phyloP scores from a whole-genome alignment of 768 basidiomycete genomes.

The Trametes gibbosa region DNA sequence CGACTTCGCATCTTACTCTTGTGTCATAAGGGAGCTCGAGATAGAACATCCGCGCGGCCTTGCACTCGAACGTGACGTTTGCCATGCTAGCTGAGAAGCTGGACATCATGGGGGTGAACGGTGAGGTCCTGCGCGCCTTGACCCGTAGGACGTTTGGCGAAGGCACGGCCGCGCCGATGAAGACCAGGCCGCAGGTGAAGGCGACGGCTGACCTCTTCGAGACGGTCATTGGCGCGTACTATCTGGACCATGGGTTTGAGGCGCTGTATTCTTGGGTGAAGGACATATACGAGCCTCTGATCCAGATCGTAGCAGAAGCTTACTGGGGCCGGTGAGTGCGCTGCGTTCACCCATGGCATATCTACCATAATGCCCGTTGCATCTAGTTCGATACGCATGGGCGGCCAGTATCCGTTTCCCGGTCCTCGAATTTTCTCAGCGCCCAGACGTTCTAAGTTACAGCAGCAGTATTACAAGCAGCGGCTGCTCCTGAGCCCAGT shows the following conservation, averaged over 20 bases:
- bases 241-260: constrained; percentile 38
- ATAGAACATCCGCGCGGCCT: constrained; percentile 24
- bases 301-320: constrained; percentile 31
- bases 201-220: constrained; percentile 47
- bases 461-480: constrained; percentile 29
- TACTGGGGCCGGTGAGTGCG: constrained; percentile 27
- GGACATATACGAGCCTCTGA: constrained; percentile 38
- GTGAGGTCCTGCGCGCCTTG: constrained; percentile 21
- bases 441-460: neutral
- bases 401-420: neutral
- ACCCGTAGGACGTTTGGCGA: constrained; percentile 27
- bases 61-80: constrained; percentile 30
- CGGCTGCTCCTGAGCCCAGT: constrained; percentile 63
- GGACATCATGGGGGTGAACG: constrained; percentile 29
- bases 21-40: neutral
- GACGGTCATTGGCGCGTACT: constrained; percentile 43
- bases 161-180: constrained; percentile 14
- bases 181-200: constrained; percentile 29
- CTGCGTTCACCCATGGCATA: neutral
- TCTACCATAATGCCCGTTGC: neutral
- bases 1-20: neutral
- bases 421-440: neutral
- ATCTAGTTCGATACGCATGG: neutral
- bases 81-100: constrained; percentile 31
- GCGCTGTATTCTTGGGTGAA: constrained; percentile 39